Evolutionary conservation across 2,329 filamentous ascomycete species (phyloP), one percentile per base, ranked within the genome.

Genomic region (Parasarocladium wereldwijsianum): DNA sequence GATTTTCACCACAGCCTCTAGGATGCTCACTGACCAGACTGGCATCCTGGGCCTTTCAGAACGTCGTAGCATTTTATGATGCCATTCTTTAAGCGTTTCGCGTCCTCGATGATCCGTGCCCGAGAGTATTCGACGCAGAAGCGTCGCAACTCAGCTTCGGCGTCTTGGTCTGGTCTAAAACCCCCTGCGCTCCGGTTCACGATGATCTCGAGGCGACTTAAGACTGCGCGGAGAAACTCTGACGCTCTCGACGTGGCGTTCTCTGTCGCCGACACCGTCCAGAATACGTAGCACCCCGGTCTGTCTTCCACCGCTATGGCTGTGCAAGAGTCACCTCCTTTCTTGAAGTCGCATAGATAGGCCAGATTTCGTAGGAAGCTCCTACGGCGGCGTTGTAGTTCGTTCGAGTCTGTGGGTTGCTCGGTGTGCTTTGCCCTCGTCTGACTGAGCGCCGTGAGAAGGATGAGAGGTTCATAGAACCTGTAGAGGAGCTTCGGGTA

Each of bases 311-410:
- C 38, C 0, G 49, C 60, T 16, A 66, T 52, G 0, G 63, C 51
- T 1, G 62, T 56, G n/a, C 54, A 57, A 0, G 53, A 53, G 3
- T 44, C 37, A 3, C 62, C 63, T 0, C 62, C 62, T 36, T 62
- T 65, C 0, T 44, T 36, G 27, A 52, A 52, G 32, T 65, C 62
- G 35, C 59, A 64, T 6, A 66, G 37, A 37, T 55, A 62, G 7
- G 57, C 48, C 2, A 66, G 39, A 17, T 54, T 52, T 4, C 49
- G 43, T 1, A 60, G 42, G 16, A 64, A 55, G 2, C 47, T 31
- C 18, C 32, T 26, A 20, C 26, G 26, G 20, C 5, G n/a, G 14
- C 18, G 12, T 13, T 28, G 16, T 8, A 13, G 20, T 12, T 28
- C 26, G 17, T 8, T 28, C 9, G n/a, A 7, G 5, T 17, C 26